phyloP scores from a whole-genome alignment of 345 rosid species.

The Adansonia digitata region DNA sequence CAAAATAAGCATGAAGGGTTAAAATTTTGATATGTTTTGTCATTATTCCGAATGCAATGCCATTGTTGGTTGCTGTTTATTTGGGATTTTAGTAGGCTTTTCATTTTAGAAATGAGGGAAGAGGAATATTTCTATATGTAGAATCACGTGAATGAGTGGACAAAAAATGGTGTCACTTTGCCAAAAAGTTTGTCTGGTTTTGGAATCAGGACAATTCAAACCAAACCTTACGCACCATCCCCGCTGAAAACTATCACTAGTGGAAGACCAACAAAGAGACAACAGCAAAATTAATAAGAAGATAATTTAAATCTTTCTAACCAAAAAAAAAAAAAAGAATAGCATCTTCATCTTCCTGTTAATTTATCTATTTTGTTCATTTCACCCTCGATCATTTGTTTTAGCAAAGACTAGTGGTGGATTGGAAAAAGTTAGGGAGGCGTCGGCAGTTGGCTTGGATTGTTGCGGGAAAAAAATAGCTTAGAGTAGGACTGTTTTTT shows the following conservation, averaged over 20 bases:
- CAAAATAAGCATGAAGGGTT: background rate
- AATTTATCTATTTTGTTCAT: background rate
- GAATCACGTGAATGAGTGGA: conserved; percentile 8
- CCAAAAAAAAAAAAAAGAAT: background rate
- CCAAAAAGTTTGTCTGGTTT: background rate
- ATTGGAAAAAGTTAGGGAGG: background rate
- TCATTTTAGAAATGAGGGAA: background rate
- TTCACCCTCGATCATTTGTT: background rate
- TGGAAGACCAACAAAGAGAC: background rate
- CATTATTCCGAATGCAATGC: background rate
- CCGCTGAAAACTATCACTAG: background rate
- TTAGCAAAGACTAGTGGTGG: background rate
- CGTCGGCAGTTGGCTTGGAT: conserved; percentile 15
- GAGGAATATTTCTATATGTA: background rate
- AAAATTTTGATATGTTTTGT: background rate
- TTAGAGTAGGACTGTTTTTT: background rate
- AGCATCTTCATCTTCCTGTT: background rate
- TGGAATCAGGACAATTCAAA: background rate
- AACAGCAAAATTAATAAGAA: background rate
- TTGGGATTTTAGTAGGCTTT: background rate
- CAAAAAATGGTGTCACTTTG: background rate
- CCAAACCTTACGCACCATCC: background rate
- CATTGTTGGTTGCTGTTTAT: background rate
- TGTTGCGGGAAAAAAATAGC: background rate
- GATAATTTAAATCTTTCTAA: background rate